A percentile compares a stretch with the other conserved stretches of the same genome.
phyloP scores from a whole-genome alignment of 2,329 filamentous ascomycete species.

The Aspergillus transmontanensis region DNA sequence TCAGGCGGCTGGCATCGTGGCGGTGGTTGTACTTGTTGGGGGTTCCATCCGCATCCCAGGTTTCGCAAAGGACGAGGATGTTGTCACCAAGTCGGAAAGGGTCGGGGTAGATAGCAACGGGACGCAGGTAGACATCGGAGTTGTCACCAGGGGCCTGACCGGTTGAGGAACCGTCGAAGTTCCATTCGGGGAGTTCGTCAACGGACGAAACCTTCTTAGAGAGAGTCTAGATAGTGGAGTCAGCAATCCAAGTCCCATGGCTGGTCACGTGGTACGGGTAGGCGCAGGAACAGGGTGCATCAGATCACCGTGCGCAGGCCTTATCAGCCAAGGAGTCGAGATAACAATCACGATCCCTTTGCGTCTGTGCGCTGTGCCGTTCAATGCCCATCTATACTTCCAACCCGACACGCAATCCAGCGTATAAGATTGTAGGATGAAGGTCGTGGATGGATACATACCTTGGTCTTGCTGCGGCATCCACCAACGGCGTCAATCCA shows the following conservation, averaged over 20 bases:
- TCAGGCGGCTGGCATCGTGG: slow-evolving; percentile 84
- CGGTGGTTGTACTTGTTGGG: slow-evolving; percentile 99
- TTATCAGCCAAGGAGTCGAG: slow-evolving; percentile 25
- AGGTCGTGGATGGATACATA: slow-evolving; percentile 55
- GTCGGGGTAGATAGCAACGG: slow-evolving; percentile 84
- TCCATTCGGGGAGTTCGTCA: slow-evolving; percentile 75
- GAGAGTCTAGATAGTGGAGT: slow-evolving; percentile 57
- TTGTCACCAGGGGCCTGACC: slow-evolving; percentile 91
- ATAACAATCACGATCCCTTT: slow-evolving; percentile 2
- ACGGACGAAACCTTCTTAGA: slow-evolving; percentile 58
- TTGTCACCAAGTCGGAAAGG: slow-evolving; percentile 89
- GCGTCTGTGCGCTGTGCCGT: not conserved
- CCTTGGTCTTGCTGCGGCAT: slow-evolving; percentile 92
- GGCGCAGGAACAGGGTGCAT: slow-evolving; percentile 23
- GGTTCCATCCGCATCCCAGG: slow-evolving; percentile 88
- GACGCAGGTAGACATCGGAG: slow-evolving; percentile 96
- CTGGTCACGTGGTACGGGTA: slow-evolving; percentile 32
- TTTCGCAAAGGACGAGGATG: slow-evolving; percentile 92
- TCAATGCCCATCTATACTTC: not conserved
- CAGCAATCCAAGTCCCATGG: not conserved
- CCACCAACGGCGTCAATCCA: slow-evolving; percentile 87
- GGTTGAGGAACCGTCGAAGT: slow-evolving; percentile 88
- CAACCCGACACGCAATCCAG: not conserved
- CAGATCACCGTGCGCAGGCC: slow-evolving; percentile 28
- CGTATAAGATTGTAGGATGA: slow-evolving; percentile 1